A percentile compares a stretch with the other conserved stretches of the same genome.
phyloP scores from a whole-genome alignment of 2,329 filamentous ascomycete genomes.

The Cladosporium sp. region DNA sequence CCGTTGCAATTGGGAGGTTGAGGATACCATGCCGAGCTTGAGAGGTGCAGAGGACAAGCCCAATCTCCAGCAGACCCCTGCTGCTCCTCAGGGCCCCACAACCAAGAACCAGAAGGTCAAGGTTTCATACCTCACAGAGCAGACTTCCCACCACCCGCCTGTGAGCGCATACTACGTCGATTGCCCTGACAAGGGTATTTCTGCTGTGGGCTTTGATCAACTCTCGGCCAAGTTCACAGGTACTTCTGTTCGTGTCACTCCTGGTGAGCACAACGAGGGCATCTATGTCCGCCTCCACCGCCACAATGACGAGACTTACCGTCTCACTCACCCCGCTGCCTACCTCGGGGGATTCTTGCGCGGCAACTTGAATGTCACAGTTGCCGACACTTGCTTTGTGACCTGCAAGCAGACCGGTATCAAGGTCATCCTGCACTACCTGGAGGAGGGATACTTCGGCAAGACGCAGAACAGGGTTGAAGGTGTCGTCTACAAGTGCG shows the following conservation, averaged over 20 bases:
- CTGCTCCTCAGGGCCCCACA: conserved; percentile 24
- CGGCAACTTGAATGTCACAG: conserved; percentile 82
- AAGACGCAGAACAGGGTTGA: conserved; percentile 87
- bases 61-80: conserved; percentile 15
- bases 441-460: conserved; percentile 92
- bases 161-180: conserved; percentile 94
- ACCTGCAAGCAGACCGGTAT: conserved; percentile 85
- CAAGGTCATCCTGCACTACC: conserved; percentile 88
- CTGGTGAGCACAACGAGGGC: conserved; percentile 88
- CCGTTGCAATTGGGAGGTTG: conserved; percentile 93
- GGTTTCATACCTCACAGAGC: conserved; percentile 92
- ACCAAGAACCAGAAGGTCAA: conserved; percentile 55
- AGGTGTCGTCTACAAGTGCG: conserved; percentile 77
- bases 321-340: conserved; percentile 90
- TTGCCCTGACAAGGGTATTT: conserved; percentile 85
- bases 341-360: conserved; percentile 83
- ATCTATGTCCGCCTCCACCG: conserved; percentile 88
- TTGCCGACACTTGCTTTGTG: conserved; percentile 83
- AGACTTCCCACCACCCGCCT: conserved; percentile 95
- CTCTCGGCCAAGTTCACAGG: conserved; percentile 97
- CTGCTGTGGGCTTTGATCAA: conserved; percentile 88
- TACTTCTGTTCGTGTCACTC: conserved; percentile 84
- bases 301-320: conserved; percentile 83
- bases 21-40: conserved; percentile 66
- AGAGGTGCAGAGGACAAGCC: conserved; percentile 28